Conservation (phyloP, 1,284 basidiomycete species). For the Leccinum subspadiceum region DNA sequence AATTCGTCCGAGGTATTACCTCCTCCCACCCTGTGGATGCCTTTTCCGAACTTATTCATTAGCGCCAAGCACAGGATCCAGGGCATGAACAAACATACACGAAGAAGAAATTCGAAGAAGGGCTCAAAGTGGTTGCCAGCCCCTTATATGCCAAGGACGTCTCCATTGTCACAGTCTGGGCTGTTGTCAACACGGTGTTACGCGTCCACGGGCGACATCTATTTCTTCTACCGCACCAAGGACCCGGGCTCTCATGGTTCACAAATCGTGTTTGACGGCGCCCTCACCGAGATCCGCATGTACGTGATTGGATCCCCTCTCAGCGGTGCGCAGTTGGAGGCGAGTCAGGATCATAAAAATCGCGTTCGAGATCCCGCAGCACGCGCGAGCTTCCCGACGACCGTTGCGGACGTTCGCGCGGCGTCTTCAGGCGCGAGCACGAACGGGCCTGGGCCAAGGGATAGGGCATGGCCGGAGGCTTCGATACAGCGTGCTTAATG, state of each 20-base stretch:
- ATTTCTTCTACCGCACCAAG: slow-evolving; percentile 15
- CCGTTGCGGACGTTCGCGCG: slow-evolving; percentile 44
- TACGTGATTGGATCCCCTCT: slow-evolving; percentile 58
- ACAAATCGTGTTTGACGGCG: slow-evolving; percentile 39
- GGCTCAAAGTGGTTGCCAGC: slow-evolving; percentile 4
- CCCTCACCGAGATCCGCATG: slow-evolving; percentile 65
- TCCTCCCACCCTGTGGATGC: not conserved
- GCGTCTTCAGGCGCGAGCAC: slow-evolving; percentile 62
- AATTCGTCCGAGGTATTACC: not conserved
- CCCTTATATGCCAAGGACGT: slow-evolving; percentile 4
- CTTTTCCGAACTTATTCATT: slow-evolving; percentile 2
- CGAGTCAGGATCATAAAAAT: slow-evolving; percentile 5
- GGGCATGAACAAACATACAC: slow-evolving; percentile 4
- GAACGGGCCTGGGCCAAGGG: slow-evolving; percentile 71
- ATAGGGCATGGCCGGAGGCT: slow-evolving; percentile 36
- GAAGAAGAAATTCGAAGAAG: slow-evolving; percentile 4
- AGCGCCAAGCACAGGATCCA: not conserved
- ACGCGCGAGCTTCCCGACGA: slow-evolving; percentile 62
- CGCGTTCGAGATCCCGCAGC: slow-evolving; percentile 43
- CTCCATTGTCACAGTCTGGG: slow-evolving; percentile 11
- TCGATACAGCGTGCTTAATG: slow-evolving; percentile 43
- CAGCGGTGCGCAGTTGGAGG: not conserved
- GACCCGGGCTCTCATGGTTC: not conserved
- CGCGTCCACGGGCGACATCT: slow-evolving; percentile 10
- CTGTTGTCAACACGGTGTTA: slow-evolving; percentile 8